Evolutionary conservation across 495 filamentous ascomycete genomes (phyloP).

Genomic region (Corynascus novoguineensis): DNA sequence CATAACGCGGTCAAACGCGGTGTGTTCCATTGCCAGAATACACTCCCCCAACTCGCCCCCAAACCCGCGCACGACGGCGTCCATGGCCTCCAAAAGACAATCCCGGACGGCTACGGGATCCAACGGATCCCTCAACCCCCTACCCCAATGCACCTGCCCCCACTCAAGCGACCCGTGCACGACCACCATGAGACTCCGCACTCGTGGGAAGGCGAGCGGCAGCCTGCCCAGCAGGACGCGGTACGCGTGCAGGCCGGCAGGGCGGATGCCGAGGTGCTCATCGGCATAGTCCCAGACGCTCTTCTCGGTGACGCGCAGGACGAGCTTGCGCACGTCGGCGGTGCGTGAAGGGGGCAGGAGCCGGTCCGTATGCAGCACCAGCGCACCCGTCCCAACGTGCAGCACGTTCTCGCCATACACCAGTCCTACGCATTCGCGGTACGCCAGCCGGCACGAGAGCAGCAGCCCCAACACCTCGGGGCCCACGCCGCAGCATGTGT

Average conservation of each 20-base stretch:
- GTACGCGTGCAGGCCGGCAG: slow-evolving; percentile 14
- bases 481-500: slow-evolving; percentile 9
- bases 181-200: slow-evolving; percentile 7
- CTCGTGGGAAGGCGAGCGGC: slow-evolving; percentile 10
- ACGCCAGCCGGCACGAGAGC: slow-evolving; percentile 12
- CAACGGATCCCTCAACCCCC: neutral
- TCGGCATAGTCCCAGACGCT: slow-evolving; percentile 11
- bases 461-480: slow-evolving; percentile 10
- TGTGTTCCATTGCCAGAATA: neutral
- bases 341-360: slow-evolving; percentile 3
- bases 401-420: slow-evolving; percentile 24
- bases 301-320: neutral
- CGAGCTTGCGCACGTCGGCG: neutral
- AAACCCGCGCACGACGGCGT: slow-evolving; percentile 7
- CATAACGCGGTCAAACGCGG: slow-evolving; percentile 3
- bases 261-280: slow-evolving; percentile 10
- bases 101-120: neutral
- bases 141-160: neutral
- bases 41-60: neutral
- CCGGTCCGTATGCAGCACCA: slow-evolving; percentile 2
- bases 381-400: slow-evolving; percentile 10
- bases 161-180: neutral
- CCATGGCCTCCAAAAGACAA: slow-evolving; percentile 6
- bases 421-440: slow-evolving; percentile 20
- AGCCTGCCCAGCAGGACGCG: slow-evolving; percentile 3